Conservation (phyloP, 2,329 filamentous ascomycete species). For the Didymella exigua region DNA sequence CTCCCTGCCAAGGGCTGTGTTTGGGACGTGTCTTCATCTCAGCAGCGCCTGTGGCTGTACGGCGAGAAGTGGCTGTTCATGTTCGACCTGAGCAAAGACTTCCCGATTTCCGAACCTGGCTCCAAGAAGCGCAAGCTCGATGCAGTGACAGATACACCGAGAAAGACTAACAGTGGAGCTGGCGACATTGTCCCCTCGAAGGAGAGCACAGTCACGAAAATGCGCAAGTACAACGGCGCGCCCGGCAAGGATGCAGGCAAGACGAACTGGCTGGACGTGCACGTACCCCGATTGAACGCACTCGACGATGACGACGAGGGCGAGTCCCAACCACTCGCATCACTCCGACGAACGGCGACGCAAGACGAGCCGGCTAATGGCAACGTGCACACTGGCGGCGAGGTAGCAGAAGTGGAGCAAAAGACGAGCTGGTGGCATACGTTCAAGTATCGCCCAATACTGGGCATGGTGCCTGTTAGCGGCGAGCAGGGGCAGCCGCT, state of each 20-base stretch:
- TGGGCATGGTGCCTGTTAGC: slow-evolving; percentile 70
- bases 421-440: slow-evolving; percentile 71
- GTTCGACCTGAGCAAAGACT: slow-evolving; percentile 80
- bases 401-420: slow-evolving; percentile 24
- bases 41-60: slow-evolving; percentile 78
- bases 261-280: slow-evolving; percentile 38
- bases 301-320: slow-evolving; percentile 48
- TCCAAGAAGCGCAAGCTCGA: slow-evolving; percentile 42
- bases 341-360: slow-evolving; percentile 33
- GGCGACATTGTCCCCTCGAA: slow-evolving; percentile 59
- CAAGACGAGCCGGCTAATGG: slow-evolving; percentile 28
- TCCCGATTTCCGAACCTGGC: slow-evolving; percentile 48
- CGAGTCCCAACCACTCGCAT: slow-evolving; percentile 29
- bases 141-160: slow-evolving; percentile 12
- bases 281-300: slow-evolving; percentile 26
- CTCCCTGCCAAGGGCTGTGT: slow-evolving; percentile 83
- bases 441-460: slow-evolving; percentile 91
- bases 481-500: slow-evolving; percentile 53
- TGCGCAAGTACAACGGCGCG: slow-evolving; percentile 54
- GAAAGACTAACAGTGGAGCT: slow-evolving; percentile 57
- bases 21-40: slow-evolving; percentile 71
- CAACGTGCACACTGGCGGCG: slow-evolving; percentile 20
- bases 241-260: slow-evolving; percentile 40
- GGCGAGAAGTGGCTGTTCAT: slow-evolving; percentile 87
- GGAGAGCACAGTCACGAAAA: slow-evolving; percentile 53